These are phyloP conservation scores for Scheffersomyces stambukii DNA, from an alignment of 1,139 yeast species.

Conservation along the genomic window DNA sequence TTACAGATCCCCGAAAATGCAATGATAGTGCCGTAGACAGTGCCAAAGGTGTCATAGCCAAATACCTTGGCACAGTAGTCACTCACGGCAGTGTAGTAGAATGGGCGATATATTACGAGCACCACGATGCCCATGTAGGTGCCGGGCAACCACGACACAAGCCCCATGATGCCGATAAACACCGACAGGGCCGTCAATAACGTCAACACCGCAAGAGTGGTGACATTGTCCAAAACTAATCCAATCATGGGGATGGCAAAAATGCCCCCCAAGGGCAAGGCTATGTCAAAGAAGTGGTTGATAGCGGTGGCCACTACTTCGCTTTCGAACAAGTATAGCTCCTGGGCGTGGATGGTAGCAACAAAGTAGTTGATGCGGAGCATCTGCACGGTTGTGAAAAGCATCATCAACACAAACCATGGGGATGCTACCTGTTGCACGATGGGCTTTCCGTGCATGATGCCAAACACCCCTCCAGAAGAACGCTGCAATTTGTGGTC, in stretches of 20 bases:
- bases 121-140: conserved; percentile 62
- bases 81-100: conserved; percentile 86
- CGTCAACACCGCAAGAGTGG: conserved; percentile 55
- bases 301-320: conserved; percentile 51
- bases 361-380: conserved; percentile 86
- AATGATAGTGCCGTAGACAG: conserved; percentile 84
- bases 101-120: conserved; percentile 84
- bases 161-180: conserved; percentile 63
- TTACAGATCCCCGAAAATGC: conserved; percentile 78
- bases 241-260: conserved; percentile 86
- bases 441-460: conserved; percentile 65
- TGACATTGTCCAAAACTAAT: conserved; percentile 66
- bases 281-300: conserved; percentile 76
- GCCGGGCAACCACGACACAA: conserved; percentile 48
- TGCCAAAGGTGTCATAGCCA: conserved; percentile 89
- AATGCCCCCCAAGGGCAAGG: conserved; percentile 84
- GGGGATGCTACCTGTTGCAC: conserved; percentile 62
- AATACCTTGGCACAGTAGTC: conserved; percentile 91
- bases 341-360: conserved; percentile 81
- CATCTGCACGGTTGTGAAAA: conserved; percentile 84
- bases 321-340: conserved; percentile 55
- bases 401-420: conserved; percentile 76
- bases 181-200: conserved; percentile 54
- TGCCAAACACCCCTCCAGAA: conserved; percentile 81
- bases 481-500: conserved; percentile 52